These are phyloP conservation scores for Cyberlindnera subsufficiens DNA, from an alignment of 805 yeast genomes.

Conservation along the genomic window DNA sequence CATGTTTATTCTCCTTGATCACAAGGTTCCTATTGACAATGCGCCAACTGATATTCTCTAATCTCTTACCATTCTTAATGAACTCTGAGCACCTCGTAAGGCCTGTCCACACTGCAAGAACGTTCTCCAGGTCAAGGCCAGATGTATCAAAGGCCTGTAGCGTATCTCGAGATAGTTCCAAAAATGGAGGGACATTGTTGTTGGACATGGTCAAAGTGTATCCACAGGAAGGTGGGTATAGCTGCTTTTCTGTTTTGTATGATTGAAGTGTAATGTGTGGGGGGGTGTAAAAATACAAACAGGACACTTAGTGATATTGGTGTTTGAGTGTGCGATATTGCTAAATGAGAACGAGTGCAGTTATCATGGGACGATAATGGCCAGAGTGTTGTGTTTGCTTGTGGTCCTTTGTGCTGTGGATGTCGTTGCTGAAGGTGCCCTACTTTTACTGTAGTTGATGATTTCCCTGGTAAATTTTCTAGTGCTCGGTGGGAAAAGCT, in stretches of 20 bases:
- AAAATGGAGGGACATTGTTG: conserved; percentile 24
- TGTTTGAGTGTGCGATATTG: too few relatives aligned
- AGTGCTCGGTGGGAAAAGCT: too few relatives aligned
- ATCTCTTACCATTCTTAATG: conserved; percentile 24
- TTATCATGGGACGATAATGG: too few relatives aligned
- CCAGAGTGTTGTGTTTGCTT: too few relatives aligned
- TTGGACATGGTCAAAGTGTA: conserved; percentile 5
- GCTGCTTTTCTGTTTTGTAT: neutral
- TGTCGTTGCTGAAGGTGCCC: too few relatives aligned
- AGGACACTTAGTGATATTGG: too few relatives aligned
- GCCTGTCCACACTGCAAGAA: conserved; percentile 37
- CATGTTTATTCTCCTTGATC: conserved; percentile 1
- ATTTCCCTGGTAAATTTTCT: too few relatives aligned
- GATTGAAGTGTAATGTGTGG: too few relatives aligned
- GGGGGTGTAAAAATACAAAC: too few relatives aligned
- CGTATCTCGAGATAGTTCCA: conserved; percentile 23
- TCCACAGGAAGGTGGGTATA: neutral
- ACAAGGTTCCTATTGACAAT: conserved; percentile 25
- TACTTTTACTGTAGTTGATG: too few relatives aligned
- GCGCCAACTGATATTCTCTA: conserved; percentile 28
- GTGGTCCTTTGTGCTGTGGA: too few relatives aligned
- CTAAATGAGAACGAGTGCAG: too few relatives aligned
- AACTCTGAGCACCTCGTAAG: conserved; percentile 25
- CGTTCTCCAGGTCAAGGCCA: conserved; percentile 32
- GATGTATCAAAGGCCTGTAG: conserved; percentile 21